Evolutionary conservation across 2,329 filamentous ascomycete genomes (phyloP), one percentile per base, ranked within the genome.

Genomic region (Sclerotinia glacialis): DNA sequence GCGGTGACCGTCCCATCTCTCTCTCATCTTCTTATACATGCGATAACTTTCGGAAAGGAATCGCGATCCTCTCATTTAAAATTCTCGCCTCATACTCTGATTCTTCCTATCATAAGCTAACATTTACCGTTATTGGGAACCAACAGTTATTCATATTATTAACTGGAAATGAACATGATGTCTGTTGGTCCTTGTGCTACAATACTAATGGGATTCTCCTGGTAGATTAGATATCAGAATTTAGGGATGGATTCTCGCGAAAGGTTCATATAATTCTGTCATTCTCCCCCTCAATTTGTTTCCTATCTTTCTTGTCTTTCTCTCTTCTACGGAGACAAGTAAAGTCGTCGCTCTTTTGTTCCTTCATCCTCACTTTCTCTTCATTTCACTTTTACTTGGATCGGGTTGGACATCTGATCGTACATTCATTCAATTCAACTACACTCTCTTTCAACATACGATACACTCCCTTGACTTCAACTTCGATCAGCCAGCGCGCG

Each of bases 321-420:
- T 52, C 31, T 37, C 5, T 46, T 56, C 42, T 34, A 63, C 16
- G 16, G 50, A 47, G 40, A 5, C 9, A 47, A 64, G 53, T 60
- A 9, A 47, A 58, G 53, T 60, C 18, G 31, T 60, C 44, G 28
- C 7, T 50, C 21, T 49, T 65, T 26, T 28, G 21, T 16, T 46
- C 26, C 28, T 26, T 42, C 47, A 44, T 21, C 5, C 11, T 50
- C n/a, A 26, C 34, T 26, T 62, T 66, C 28, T 12, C 31, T 66
- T 50, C 18, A 42, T 60, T 23, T 31, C 46, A 31, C 31, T 31
- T 16, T 52, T 18, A 12, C 31, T 52, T 23, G 37, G 34, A 42
- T 64, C 21, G 47, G 64, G 64, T 62, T 66, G 42, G 64, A 66
- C 54, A 66, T 46, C 56, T 62, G 56, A 53, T 62, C 52, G 42